phyloP scores from a whole-genome alignment of 2,329 filamentous ascomycete genomes.

The Curvularia sp. region DNA sequence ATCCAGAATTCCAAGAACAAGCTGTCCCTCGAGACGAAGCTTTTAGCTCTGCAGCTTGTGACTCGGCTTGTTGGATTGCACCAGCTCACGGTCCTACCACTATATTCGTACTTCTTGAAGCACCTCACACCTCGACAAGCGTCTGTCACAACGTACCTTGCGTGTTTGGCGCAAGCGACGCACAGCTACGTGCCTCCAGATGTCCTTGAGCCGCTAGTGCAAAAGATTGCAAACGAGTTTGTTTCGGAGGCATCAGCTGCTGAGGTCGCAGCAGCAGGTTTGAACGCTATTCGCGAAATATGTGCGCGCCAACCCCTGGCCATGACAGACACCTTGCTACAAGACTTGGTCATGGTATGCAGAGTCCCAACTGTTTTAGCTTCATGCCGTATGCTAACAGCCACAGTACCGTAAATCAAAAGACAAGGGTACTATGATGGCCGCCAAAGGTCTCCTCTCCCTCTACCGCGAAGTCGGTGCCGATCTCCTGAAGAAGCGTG shows the following conservation, averaged over 20 bases:
- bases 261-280: constrained; percentile 87
- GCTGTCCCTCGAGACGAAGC: constrained; percentile 84
- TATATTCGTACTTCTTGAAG: constrained; percentile 76
- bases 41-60: constrained; percentile 88
- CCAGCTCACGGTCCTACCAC: constrained; percentile 83
- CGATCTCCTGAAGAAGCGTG: constrained; percentile 85
- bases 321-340: constrained; percentile 93
- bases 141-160: constrained; percentile 90
- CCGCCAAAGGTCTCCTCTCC: constrained; percentile 86
- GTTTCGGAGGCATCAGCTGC: constrained; percentile 91
- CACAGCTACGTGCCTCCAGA: constrained; percentile 93
- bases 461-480: constrained; percentile 91
- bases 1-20: constrained; percentile 85
- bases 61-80: constrained; percentile 91
- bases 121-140: constrained; percentile 62
- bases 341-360: constrained; percentile 80
- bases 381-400: constrained; percentile 10
- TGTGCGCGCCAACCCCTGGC: constrained; percentile 92
- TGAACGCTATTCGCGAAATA: constrained; percentile 94
- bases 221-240: constrained; percentile 98
- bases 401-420: constrained; percentile 85
- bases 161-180: constrained; percentile 88
- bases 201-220: constrained; percentile 84
- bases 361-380: neutral
- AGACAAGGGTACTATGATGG: constrained; percentile 99